Evolutionary conservation across 2,329 filamentous ascomycete genomes (phyloP), one percentile per base, ranked within the genome.

Genomic region (Colletotrichum sp.): DNA sequence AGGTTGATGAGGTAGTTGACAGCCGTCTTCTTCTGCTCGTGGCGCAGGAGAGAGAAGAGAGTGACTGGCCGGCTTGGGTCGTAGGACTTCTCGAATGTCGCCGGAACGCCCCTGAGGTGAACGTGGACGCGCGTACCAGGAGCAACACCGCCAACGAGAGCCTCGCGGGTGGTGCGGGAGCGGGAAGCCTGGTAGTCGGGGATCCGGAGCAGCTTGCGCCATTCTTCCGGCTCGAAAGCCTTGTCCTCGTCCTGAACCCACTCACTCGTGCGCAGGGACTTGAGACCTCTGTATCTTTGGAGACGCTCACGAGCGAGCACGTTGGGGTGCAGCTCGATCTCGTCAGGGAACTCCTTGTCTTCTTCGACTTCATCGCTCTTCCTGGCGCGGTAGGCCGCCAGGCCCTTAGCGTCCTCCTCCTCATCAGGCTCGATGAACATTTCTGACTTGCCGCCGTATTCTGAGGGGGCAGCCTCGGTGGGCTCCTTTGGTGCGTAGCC

Each of bases 311-410:
- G 89, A 1, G 97, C 97, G 60, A 95, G 89, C 5, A 98, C 95
- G 69, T 96, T 91, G 0, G 98, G 97, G 79, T 95, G 95, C 69
- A 99, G 88, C 84, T 99, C 98, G 74, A 99, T 97, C 84, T 99
- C 97, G 79, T 99, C 97, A 0, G 97, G 97, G 84, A 99, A 99
- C 84, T 99, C 96, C 71, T 95, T 91, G 84, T 99, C 97, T 16
- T 99, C 96, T 66, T 96, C 92, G 6, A 93, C 95, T 79, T 98
- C 96, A 28, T 93, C 92, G 68, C 93, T 92, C 81, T 96, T 95
- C 78, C 93, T 92, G 68, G 92, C 90, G 52, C 97, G 93, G 85
- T 96, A 99, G 60, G 94, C 94, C 71, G 93, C 95, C 55, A 99
- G 89, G 82, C 98, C 93, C 80, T 93, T 90, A 3, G 94, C 91